phyloP scores from a whole-genome alignment of 495 filamentous ascomycete genomes.

The Rusavskia elegans region DNA sequence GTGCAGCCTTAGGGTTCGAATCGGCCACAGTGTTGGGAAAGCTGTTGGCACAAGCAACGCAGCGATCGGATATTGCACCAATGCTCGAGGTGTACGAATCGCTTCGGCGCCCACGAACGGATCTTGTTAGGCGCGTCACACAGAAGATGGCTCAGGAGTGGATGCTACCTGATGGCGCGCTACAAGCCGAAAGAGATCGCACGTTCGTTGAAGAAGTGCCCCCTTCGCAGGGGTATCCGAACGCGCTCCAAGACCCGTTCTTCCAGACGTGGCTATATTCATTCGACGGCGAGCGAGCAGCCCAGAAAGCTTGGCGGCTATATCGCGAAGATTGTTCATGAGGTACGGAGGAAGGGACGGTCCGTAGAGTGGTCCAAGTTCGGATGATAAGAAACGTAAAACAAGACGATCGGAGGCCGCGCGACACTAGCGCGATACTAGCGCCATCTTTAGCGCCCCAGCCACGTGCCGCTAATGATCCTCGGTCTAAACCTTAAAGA shows the following conservation, averaged over 20 bases:
- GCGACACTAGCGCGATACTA: too few species aligned
- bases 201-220: not conserved
- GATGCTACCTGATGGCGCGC: conserved; percentile 6
- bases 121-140: conserved; percentile 1
- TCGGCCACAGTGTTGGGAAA: conserved; percentile 2
- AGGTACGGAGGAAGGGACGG: too few species aligned
- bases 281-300: not conserved
- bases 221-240: conserved; percentile 5
- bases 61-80: not conserved
- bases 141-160: conserved; percentile 5
- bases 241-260: conserved; percentile 7
- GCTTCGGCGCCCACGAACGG: conserved; percentile 2
- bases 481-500: too few species aligned
- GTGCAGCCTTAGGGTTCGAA: conserved; percentile 6
- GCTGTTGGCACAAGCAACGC: not conserved
- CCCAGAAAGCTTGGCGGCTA: not conserved
- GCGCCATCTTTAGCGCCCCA: too few species aligned
- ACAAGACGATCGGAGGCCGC: too few species aligned
- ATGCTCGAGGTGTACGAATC: conserved; percentile 2
- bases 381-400: too few species aligned
- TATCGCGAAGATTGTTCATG: not conserved
- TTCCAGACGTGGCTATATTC: conserved; percentile 11
- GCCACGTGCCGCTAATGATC: too few species aligned
- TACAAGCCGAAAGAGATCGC: conserved; percentile 3
- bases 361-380: too few species aligned